Evolutionary conservation across 2,329 filamentous ascomycete species (phyloP), one percentile per base, ranked within the genome.

Genomic region (Sclerotinia spermophila): DNA sequence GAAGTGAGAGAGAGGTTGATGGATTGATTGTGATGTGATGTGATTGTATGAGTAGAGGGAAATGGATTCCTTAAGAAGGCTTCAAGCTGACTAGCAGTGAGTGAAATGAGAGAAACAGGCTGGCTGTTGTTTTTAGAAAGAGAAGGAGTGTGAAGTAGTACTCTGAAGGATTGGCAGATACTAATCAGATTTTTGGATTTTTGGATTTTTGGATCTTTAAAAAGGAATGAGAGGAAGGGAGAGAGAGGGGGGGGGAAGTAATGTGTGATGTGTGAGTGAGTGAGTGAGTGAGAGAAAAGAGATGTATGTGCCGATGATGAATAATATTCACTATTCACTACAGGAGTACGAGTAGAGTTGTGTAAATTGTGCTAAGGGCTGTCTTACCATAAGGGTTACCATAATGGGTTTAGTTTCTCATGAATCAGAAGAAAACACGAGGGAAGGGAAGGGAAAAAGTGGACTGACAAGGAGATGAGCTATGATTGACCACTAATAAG

Each of bases 1-100:
- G 55, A 27, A 27, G 17, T 67, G 35, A 59, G 42, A n/a, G 42
- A 45, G 35, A 38, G n/a, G 48, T 38, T 51, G 42, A 24, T 33
- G 42, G 55, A 15, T 66, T 19, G 38, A 24, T n/a, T 17, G 27
- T n/a, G 65, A 62, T 62, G 42, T 59, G 5, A 17, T 35, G 38
- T 53, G 48, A 53, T n/a, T n/a, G 3, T 24, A 27, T 24, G 48
- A 24, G 35, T 27, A 6, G 44, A 40, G 30, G 58, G 7, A 60
- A 10, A 60, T 64, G 1, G 19, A 64, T 44, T 30, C 42, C 51
- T 67, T 68, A 62, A 62, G 51, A 60, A 53, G 58, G 56, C 42
- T 61, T 68, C 66, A 68, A 59, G 66, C 66, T 60, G 66, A 68
- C 66, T 66, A 27, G 62, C 42, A 40, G 44, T 45, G 33, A 48